Base-by-base conservation (phyloP, 2,329 filamentous ascomycete species). In the Xylaria arbuscula region DNA sequence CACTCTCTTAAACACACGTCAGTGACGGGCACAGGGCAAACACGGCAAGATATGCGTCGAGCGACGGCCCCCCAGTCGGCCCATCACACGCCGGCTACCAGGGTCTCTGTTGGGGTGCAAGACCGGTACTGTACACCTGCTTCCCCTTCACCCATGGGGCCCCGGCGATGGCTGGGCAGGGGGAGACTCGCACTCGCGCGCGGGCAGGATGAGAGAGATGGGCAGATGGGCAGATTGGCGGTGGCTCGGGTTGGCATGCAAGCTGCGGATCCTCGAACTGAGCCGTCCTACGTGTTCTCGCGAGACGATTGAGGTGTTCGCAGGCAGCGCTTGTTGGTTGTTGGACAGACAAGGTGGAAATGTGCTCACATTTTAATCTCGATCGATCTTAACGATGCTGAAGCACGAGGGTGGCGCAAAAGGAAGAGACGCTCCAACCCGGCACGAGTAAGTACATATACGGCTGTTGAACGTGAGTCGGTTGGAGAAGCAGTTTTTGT, bases 401-500 rank as follows among this genome's bases (percentile, higher is more conserved):
- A 40, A 13, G 8, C 36, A 22, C 7, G 24, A 51, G 3, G 40
- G 61, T 64, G 51, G 56, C 56, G 50, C 50, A 57, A 62, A 22
- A 45, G n/a, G 42, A 58, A 55, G 53, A 19, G 9, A 17, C 51
- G 5, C 51, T 11, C 51, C 15, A 38, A 51, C 5, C 10, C 1
- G 17, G 53, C 54, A 24, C 40, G 53, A 38, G 28, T 28, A 2
- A 2, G 5, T 28, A 28, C 28, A 5, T 5, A 28, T 28, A 28
- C 28, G 28, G 28, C 19, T 28, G 38, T 36, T 24, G 28, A 22
- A 48, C 42, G 8, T 32, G 38, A 58, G 36, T 36, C 57, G 19
- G 65, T 50, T 63, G 28, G 60, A 55, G 59, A 53, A 63, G 47
- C 47, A 54, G 54, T 55, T 22, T 17, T 61, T 53, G 66, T 61